Evolutionary conservation across 225 moss, liverwort and hornwort species (phyloP), one percentile per base, ranked within the genome.

Genomic region (Asterella californica): DNA sequence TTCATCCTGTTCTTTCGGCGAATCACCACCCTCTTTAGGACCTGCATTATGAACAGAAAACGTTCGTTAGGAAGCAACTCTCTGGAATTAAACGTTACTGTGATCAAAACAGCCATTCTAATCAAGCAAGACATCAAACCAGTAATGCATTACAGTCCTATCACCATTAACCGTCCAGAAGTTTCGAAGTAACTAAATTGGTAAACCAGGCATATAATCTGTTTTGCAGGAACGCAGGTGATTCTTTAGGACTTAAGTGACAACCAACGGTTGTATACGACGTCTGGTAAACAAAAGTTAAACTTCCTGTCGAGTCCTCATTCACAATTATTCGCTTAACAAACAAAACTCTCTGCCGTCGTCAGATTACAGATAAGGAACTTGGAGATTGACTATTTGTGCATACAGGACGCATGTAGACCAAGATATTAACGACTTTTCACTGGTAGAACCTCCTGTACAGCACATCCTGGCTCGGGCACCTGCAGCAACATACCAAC

Each of bases 1-100:
- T 81, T 93, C 92, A 75, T 93, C 93, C 53, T 86, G 85, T 19
- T 89, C 90, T 72, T 82, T 85, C 0, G 85, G 81, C 29, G 83
- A 85, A 37, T 90, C 94, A 47, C 91, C 87, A 55, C 86, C 93
- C 70, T 90, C 91, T 75, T 91, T 90, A 22, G 88, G 83, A 70
- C 87, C 94, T 99, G 83, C 18, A 87, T 59, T 75, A 32, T 27
- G 18, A 27, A 78, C 30, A 30, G 32, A 55, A 46, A 64, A 48
- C 29, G 27, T 27, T 10, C 25, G 68, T 79, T 70, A 73, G 55
- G 46, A 21, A 12, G 32, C 46, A 48, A 45, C 17, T 37, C 21
- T 5, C 14, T 74, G 2, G 33, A 42, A 64, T n/a, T 27, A 12
- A 29, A 27, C 30, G 15, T 29, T 15, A 46, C 50, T 0, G 50